Percentiles rank a stretch among this genome's conserved stretches.
These are phyloP conservation scores for Globisporangium ultimum DNA, from an alignment of 352 stramenopile species.

Conservation along the genomic window DNA sequence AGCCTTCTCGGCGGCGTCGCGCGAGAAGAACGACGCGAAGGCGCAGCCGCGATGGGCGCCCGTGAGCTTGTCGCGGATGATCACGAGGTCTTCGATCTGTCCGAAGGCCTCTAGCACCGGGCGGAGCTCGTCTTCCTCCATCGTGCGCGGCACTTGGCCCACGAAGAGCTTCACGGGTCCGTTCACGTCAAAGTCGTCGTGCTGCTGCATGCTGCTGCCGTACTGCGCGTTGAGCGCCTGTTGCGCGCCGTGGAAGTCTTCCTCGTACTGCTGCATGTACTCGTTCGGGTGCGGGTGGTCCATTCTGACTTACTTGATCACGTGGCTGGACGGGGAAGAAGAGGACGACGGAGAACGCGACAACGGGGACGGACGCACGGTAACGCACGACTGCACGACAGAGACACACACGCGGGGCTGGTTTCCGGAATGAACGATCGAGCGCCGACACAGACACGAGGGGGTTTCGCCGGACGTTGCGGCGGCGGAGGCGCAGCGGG, in stretches of 20 bases:
- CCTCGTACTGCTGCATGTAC: neutral
- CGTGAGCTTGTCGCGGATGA: constrained; percentile 92
- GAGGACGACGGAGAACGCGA: neutral
- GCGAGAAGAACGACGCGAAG: constrained; percentile 85
- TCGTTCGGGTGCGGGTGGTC: constrained; percentile 8
- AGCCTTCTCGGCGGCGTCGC: constrained; percentile 70
- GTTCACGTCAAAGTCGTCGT: constrained; percentile 3
- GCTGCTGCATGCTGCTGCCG: neutral
- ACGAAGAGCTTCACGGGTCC: constrained; percentile 81
- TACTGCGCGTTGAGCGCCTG: neutral
- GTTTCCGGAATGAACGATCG: too few species aligned
- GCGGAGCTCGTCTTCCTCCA: constrained; percentile 84
- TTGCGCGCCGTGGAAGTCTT: neutral
- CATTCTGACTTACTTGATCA: constrained; percentile 4
- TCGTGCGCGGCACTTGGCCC: constrained; percentile 83
- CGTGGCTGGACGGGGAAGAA: too few species aligned
- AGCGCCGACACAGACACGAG: neutral
- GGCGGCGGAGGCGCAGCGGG: too few species aligned
- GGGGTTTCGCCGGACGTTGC: neutral
- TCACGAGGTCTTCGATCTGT: constrained; percentile 79
- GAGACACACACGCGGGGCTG: too few species aligned
- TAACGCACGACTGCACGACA: constrained; percentile 1
- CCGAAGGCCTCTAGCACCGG: constrained; percentile 87
- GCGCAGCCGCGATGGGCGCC: constrained; percentile 84
- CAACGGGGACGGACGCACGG: neutral